These are phyloP conservation scores for Paramecium octaurelia DNA, from an alignment of 73 alveolate species.

Conservation along the genomic window DNA sequence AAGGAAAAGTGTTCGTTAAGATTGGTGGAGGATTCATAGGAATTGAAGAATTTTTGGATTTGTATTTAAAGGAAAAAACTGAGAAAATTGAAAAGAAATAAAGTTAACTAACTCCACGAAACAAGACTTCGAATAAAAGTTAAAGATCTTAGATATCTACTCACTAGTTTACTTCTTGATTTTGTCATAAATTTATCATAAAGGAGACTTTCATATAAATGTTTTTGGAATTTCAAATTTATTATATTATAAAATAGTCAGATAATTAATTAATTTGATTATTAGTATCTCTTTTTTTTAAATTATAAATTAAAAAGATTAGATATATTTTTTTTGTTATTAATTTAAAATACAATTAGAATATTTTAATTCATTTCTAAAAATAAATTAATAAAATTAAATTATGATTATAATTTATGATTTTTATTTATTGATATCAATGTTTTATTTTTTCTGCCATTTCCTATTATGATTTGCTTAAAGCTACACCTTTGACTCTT, in stretches of 20 bases:
- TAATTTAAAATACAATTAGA: no score
- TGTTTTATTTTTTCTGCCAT: not conserved
- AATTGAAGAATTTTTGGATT: not conserved
- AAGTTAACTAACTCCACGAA: not conserved
- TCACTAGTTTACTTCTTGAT: not conserved
- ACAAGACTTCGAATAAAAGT: not conserved
- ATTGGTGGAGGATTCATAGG: slow-evolving; percentile 40
- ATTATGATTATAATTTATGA: not conserved
- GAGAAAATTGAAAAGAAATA: not conserved
- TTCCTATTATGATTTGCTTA: slow-evolving; percentile 24
- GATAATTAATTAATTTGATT: not conserved
- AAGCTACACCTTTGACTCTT: slow-evolving; percentile 48
- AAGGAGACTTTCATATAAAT: no score
- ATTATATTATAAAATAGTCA: not conserved
- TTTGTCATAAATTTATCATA: not conserved
- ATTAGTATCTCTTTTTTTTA: no score
- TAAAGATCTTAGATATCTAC: not conserved
- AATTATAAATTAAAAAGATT: no score
- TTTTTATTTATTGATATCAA: not conserved
- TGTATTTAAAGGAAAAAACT: not conserved
- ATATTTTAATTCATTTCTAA: no score
- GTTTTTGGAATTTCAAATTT: no score
- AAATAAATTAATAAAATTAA: not conserved
- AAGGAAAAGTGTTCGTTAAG: not conserved
- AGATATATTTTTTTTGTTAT: no score